A percentile compares a stretch with the other conserved stretches of the same genome.
These are phyloP conservation scores for Bocquillonia castaneifolia DNA, from an alignment of 441 rosid species.

Conservation along the genomic window DNA sequence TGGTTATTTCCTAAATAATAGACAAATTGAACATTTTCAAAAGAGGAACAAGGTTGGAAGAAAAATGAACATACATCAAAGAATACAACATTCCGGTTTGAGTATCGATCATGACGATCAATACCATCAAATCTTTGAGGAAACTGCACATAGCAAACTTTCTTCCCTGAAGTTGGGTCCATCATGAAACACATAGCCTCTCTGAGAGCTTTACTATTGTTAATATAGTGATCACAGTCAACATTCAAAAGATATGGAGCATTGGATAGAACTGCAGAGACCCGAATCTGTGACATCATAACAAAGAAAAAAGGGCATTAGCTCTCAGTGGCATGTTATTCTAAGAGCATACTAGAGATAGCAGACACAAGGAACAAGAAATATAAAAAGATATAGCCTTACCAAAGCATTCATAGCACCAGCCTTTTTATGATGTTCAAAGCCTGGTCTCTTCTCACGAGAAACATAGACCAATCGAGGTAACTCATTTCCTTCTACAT, in stretches of 20 bases:
- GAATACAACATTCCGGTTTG: constrained; percentile 90
- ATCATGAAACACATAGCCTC: constrained; percentile 99
- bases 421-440: constrained; percentile 95
- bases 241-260: constrained; percentile 91
- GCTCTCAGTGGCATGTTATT: background rate
- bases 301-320: constrained; percentile 4
- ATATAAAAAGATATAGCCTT: constrained; percentile 4
- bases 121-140: constrained; percentile 98
- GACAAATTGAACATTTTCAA: background rate
- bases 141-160: constrained; percentile 87
- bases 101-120: constrained; percentile 84
- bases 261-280: constrained; percentile 83
- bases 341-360: background rate
- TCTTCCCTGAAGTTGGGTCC: constrained; percentile 90
- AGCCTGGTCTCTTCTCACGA: constrained; percentile 98
- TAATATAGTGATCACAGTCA: constrained; percentile 92
- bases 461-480: constrained; percentile 90
- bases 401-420: constrained; percentile 98
- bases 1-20: constrained; percentile 1
- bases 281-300: constrained; percentile 58
- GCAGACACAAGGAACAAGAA: background rate
- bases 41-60: background rate
- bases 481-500: constrained; percentile 79
- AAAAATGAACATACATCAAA: constrained; percentile 63
- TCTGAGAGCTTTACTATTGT: constrained; percentile 92